Percentiles rank a stretch among this genome's conserved stretches.
Evolutionary conservation across 2,329 filamentous ascomycete species (phyloP).

Genomic region (Colletotrichum lindemuthianum): DNA sequence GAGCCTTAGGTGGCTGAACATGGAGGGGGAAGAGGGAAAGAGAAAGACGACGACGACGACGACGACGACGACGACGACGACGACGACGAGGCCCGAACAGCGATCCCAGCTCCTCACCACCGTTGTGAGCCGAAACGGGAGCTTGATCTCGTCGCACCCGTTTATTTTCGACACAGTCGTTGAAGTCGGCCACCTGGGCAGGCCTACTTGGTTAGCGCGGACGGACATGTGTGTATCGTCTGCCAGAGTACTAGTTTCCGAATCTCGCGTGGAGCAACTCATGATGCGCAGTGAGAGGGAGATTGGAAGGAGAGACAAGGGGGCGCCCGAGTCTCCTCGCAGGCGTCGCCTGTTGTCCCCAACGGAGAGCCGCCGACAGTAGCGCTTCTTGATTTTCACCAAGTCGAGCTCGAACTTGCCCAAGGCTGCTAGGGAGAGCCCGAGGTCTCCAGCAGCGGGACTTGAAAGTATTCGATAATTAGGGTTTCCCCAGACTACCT

Average conservation of each 20-base stretch:
- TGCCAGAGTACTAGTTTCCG: too few relatives aligned
- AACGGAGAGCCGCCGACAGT: conserved; percentile 4
- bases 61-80: too few relatives aligned
- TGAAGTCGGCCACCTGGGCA: conserved; percentile 9
- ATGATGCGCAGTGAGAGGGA: too few relatives aligned
- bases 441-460: background rate
- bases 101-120: conserved; percentile 13
- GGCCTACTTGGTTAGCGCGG: too few relatives aligned
- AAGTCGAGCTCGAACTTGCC: conserved; percentile 7
- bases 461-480: too few relatives aligned
- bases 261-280: too few relatives aligned
- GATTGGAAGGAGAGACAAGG: too few relatives aligned
- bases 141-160: conserved; percentile 5
- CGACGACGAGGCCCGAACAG: conserved; percentile 21
- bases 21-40: too few relatives aligned
- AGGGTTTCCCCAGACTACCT: too few relatives aligned
- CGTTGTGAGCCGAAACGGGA: conserved; percentile 18
- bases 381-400: conserved; percentile 6
- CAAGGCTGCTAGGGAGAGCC: background rate
- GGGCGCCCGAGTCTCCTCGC: too few relatives aligned
- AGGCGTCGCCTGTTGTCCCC: conserved; percentile 9
- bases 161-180: conserved; percentile 12
- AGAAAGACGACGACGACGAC: too few relatives aligned
- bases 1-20: conserved; percentile 9
- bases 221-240: too few relatives aligned